A percentile compares a stretch with the other conserved stretches of the same genome.
Conservation (phyloP, 2,329 filamentous ascomycete genomes). For the Aspergillus pseudonomiae region DNA sequence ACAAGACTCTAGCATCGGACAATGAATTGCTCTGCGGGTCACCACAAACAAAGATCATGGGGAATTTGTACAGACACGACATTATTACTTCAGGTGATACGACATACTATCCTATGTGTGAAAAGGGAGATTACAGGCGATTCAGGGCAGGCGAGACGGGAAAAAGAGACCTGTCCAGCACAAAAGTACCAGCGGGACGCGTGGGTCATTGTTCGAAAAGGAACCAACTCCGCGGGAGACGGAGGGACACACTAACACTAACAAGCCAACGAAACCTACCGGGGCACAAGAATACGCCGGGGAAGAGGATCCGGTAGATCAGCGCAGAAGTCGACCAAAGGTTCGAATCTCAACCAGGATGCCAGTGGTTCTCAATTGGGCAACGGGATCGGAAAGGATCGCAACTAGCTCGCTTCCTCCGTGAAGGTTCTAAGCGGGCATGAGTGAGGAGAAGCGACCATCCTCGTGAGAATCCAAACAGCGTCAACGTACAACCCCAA, state of each 20-base stretch:
- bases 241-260: constrained; percentile 18
- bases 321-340: constrained; percentile 16
- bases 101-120: neutral
- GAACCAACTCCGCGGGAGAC: constrained; percentile 13
- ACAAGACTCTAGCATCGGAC: neutral
- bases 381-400: constrained; percentile 8
- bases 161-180: constrained; percentile 22
- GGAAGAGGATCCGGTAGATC: constrained; percentile 28
- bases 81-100: neutral
- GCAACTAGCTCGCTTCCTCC: neutral
- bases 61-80: neutral
- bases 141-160: neutral
- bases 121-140: neutral
- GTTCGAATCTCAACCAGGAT: constrained; percentile 18
- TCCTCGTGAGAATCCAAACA: neutral
- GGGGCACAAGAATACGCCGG: constrained; percentile 17
- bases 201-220: constrained; percentile 5
- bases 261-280: constrained; percentile 14
- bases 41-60: neutral
- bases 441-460: neutral
- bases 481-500: neutral
- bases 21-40: neutral
- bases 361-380: constrained; percentile 9
- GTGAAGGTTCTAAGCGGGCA: neutral
- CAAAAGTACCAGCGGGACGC: constrained; percentile 22